Evolutionary conservation across 1,284 basidiomycete genomes (phyloP).

Genomic region (Psilocybe mexicana): DNA sequence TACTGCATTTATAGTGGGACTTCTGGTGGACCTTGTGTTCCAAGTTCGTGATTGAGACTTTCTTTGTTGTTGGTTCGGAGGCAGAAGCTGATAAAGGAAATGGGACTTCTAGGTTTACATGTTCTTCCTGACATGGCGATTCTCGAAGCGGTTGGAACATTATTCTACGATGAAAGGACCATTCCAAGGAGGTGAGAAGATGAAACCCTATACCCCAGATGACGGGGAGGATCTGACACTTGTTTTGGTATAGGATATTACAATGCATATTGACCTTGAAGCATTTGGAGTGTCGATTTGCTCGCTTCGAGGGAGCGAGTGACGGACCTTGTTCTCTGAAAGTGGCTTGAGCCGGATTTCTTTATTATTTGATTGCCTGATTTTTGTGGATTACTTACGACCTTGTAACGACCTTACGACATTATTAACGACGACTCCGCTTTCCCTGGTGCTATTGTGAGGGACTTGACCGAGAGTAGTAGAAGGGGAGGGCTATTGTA

Average conservation of each 20-base stretch:
- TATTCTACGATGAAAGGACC: constrained; percentile 66
- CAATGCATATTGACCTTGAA: constrained; percentile 35
- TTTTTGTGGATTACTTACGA: constrained; percentile 28
- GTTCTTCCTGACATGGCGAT: constrained; percentile 73
- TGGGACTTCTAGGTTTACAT: constrained; percentile 57
- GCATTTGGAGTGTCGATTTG: constrained; percentile 9
- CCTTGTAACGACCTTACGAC: constrained; percentile 30
- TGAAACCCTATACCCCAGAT: constrained; percentile 17
- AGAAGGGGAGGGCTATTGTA: constrained; percentile 4
- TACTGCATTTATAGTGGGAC: constrained; percentile 65
- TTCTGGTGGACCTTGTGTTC: constrained; percentile 67
- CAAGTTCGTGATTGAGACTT: constrained; percentile 50
- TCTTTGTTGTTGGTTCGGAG: constrained; percentile 11
- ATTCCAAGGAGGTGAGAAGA: constrained; percentile 55
- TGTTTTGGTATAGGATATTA: constrained; percentile 42
- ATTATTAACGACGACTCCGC: constrained; percentile 18
- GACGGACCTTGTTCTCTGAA: constrained; percentile 28
- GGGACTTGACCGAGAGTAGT: constrained; percentile 7
- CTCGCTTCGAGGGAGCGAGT: constrained; percentile 16
- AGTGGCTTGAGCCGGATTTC: constrained; percentile 10
- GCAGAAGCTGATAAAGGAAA: constrained; percentile 16
- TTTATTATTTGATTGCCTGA: constrained; percentile 29
- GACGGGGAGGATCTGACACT: constrained; percentile 20
- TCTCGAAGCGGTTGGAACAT: constrained; percentile 66
- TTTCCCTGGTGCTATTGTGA: constrained; percentile 4